phyloP scores from a whole-genome alignment of 345 rosid species.

The Aquilaria sinensis region DNA sequence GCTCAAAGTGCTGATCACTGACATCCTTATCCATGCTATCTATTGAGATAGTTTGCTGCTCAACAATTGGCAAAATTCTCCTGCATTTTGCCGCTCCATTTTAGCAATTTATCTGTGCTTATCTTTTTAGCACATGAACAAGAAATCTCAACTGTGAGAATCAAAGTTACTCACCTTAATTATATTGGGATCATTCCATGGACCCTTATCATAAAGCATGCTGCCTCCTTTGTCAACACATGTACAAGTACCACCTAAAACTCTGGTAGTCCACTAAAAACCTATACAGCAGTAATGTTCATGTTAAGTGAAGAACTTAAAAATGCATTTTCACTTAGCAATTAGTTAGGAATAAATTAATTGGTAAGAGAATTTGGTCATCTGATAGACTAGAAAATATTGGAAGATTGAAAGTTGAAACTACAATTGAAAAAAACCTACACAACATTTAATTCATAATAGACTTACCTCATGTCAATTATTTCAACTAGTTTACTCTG shows the following conservation, averaged over 20 bases:
- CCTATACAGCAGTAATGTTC: neutral
- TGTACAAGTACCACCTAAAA: constrained; percentile 81
- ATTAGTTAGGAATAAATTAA: neutral
- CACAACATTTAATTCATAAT: neutral
- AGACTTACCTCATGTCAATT: constrained; percentile 57
- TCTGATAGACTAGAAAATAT: no score
- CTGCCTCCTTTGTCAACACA: constrained; percentile 90
- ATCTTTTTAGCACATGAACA: no score
- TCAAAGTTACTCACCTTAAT: constrained; percentile 36
- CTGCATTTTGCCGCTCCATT: constrained; percentile 64
- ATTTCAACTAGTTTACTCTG: constrained; percentile 92
- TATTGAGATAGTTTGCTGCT: constrained; percentile 49
- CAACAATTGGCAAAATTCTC: constrained; percentile 33
- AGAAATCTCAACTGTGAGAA: no score
- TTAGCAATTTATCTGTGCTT: neutral
- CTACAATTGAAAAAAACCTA: neutral
- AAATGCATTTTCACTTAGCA: neutral
- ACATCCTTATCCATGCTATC: constrained; percentile 12
- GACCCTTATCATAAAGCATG: constrained; percentile 93
- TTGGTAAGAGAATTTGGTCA: no score
- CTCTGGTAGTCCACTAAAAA: constrained; percentile 74
- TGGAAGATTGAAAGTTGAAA: neutral
- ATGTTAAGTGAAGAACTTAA: neutral
- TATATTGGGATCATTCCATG: constrained; percentile 82
- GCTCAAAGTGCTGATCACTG: constrained; percentile 4